Percentiles rank a stretch among this genome's conserved stretches.
Conservation (phyloP, 75 land plant species). For the Larix kaempferi region DNA sequence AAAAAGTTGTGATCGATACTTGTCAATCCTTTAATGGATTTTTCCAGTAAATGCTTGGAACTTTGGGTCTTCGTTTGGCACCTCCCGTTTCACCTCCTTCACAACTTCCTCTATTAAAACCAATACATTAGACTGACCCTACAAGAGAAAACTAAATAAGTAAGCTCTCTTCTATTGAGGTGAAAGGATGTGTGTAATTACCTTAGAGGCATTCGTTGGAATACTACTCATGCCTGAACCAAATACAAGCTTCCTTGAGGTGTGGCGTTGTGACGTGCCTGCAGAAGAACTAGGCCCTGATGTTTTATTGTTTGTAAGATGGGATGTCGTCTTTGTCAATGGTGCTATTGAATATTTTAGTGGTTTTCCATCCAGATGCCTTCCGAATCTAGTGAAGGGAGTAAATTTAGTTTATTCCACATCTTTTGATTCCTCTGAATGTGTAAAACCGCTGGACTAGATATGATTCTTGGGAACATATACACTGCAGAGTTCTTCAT, state of each 20-base stretch:
- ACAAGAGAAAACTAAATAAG: neutral
- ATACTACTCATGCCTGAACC: slow-evolving; percentile 46
- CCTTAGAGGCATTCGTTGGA: slow-evolving; percentile 43
- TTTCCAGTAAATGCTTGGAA: slow-evolving; percentile 75
- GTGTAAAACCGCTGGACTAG: slow-evolving; percentile 14
- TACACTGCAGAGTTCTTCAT: too few relatives aligned
- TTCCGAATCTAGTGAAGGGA: slow-evolving; percentile 68
- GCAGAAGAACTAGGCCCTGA: slow-evolving; percentile 9
- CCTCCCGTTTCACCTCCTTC: slow-evolving; percentile 39
- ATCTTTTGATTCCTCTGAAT: slow-evolving; percentile 30
- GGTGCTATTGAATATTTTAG: slow-evolving; percentile 2
- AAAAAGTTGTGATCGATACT: too few relatives aligned
- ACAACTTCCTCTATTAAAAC: slow-evolving; percentile 21
- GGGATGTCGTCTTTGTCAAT: slow-evolving; percentile 5
- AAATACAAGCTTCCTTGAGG: slow-evolving; percentile 86
- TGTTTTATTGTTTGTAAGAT: slow-evolving; percentile 10
- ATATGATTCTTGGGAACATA: too few relatives aligned
- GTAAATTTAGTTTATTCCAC: slow-evolving; percentile 58
- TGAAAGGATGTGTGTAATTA: slow-evolving; percentile 9
- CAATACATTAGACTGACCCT: neutral
- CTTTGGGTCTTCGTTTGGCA: slow-evolving; percentile 44
- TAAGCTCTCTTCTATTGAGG: neutral
- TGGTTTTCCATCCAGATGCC: slow-evolving; percentile 77
- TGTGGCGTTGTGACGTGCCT: slow-evolving; percentile 15
- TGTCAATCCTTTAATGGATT: slow-evolving; percentile 58